phyloP scores from a whole-genome alignment of 768 basidiomycete genomes.

The Antrodiella citrinella region DNA sequence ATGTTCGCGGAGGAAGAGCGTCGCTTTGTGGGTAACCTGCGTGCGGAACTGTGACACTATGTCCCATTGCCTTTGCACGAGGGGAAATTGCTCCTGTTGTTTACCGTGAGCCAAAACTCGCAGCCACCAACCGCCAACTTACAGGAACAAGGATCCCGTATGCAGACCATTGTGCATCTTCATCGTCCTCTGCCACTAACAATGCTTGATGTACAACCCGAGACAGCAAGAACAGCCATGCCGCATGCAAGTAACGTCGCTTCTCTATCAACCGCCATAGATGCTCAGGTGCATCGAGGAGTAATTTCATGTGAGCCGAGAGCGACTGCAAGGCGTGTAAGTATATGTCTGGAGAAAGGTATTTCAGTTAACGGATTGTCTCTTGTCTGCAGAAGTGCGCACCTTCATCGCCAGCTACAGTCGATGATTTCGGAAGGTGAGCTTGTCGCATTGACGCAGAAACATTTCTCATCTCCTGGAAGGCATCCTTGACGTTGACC shows the following conservation, averaged over 20 bases:
- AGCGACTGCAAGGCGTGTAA: conserved; percentile 63
- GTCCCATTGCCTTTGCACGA: conserved; percentile 93
- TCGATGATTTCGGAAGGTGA: conserved; percentile 33
- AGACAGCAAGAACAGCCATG: conserved; percentile 81
- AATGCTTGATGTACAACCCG: conserved; percentile 79
- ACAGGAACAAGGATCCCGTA: conserved; percentile 61
- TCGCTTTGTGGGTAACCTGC: conserved; percentile 87
- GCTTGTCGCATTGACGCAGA: conserved; percentile 42
- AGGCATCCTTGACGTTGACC: conserved; percentile 49
- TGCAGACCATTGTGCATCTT: conserved; percentile 49
- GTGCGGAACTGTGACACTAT: conserved; percentile 76
- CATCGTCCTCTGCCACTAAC: conserved; percentile 52
- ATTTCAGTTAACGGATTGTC: no score
- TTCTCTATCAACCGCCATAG: conserved; percentile 82
- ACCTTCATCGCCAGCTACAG: conserved; percentile 35
- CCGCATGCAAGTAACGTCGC: conserved; percentile 72
- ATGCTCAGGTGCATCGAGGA: conserved; percentile 88
- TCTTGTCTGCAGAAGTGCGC: conserved; percentile 14
- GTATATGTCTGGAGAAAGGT: conserved; percentile 44
- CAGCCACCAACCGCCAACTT: no score
- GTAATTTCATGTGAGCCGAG: conserved; percentile 85
- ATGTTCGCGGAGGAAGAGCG: conserved; percentile 62
- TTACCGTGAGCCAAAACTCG: no score
- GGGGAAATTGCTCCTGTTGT: conserved; percentile 72
- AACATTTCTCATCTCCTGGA: conserved; percentile 52